phyloP scores from a whole-genome alignment of 768 basidiomycete genomes.

The Hygrophoropsis aurantiaca region DNA sequence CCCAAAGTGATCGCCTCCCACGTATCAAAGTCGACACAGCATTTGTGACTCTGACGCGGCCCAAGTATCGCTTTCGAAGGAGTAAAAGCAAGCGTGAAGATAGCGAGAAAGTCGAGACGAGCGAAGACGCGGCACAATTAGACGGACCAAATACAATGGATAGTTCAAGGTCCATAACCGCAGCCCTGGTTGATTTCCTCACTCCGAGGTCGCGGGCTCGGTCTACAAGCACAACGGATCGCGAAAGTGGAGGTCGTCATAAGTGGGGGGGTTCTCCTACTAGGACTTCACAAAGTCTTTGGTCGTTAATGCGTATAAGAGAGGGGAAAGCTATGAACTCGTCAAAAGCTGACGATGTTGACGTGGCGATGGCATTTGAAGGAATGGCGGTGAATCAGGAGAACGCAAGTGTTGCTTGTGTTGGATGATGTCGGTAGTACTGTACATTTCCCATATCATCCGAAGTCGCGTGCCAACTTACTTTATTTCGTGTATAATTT shows the following conservation, averaged over 20 bases:
- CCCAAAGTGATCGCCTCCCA: constrained; percentile 23
- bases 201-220: constrained; percentile 14
- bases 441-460: too few species aligned
- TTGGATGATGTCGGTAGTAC: too few species aligned
- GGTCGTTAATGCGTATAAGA: not conserved
- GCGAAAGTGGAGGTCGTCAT: not conserved
- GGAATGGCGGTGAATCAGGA: constrained; percentile 20
- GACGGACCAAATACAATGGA: not conserved
- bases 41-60: constrained; percentile 21
- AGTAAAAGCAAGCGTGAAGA: constrained; percentile 10
- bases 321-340: not conserved
- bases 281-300: not conserved
- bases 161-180: constrained; percentile 5
- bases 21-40: constrained; percentile 14
- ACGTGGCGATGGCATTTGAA: constrained; percentile 19
- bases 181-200: constrained; percentile 9
- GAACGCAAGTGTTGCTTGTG: too few species aligned
- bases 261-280: not conserved
- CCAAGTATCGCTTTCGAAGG: constrained; percentile 17
- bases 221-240: constrained; percentile 22
- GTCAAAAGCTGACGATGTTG: constrained; percentile 1
- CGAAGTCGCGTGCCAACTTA: too few species aligned
- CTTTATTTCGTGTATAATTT: too few species aligned
- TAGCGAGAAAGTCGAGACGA: not conserved
- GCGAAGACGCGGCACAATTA: constrained; percentile 3